Evolutionary conservation across 2,329 filamentous ascomycete species (phyloP), one percentile per base, ranked within the genome.

Genomic region (Coniochaeta hoffmannii): DNA sequence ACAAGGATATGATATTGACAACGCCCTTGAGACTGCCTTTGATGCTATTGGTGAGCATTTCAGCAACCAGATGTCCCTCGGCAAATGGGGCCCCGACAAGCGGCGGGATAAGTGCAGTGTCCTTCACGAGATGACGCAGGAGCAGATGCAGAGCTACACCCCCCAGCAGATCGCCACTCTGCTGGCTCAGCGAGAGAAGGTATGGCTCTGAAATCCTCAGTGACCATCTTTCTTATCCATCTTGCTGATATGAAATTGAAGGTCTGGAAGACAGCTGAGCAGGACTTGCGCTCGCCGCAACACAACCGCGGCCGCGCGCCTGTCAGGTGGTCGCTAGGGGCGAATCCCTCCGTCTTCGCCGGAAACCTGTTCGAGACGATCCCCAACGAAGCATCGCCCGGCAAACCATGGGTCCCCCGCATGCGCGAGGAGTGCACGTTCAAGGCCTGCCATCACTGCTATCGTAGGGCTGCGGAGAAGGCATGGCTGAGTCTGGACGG

Each of bases 401-500:
- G 24, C n/a, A 35, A 22, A 19, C 61, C 62, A 1, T 65, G 63
- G 63, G 50, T 64, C 53, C 61, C 66, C 3, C 30, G n/a, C 53
- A 57, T 61, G 36, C 62, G 62, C 1, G 61, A 71, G 1, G 76
- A 81, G 62, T 85, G 81, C 57, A 71, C 73, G 44, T 76, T 73
- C 66, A 79, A 71, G 57, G 70, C 75, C 41, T 85, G 81, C 58
- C 72, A 74, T 3, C 57, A 56, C 7, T 85, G 82, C 59, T 75
- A 78, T 3, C 73, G 73, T 4, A 66, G 65, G 1, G 72, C 68
- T 26, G 64, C 67, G 22, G 70, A 76, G 14, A 75, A 80, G 28
- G 64, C 74, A 1, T 80, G 69, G 57, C 65, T 83, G 22, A 79
- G 76, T 59, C 67, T 85, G 17, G 65, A 80, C 58, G 76, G 72